A percentile compares a stretch with the other conserved stretches of the same genome.
These are phyloP conservation scores for Penicillium malachiteum DNA, from an alignment of 495 filamentous ascomycete species.

Conservation along the genomic window DNA sequence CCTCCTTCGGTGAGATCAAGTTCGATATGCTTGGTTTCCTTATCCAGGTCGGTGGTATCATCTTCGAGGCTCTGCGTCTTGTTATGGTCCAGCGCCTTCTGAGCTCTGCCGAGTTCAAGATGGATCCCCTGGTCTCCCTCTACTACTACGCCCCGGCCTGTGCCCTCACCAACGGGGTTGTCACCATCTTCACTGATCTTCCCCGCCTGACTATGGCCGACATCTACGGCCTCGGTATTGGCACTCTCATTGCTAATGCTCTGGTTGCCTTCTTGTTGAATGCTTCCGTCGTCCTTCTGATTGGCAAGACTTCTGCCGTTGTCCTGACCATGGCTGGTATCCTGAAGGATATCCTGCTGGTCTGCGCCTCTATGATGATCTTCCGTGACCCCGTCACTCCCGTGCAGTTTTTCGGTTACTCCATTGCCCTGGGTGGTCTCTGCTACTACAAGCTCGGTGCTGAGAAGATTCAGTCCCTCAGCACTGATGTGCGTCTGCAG, in stretches of 20 bases:
- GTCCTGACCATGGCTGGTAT: slow-evolving; percentile 94
- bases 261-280: slow-evolving; percentile 80
- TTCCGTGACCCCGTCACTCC: slow-evolving; percentile 75
- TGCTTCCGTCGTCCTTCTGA: slow-evolving; percentile 85
- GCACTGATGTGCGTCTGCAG: slow-evolving; percentile 54
- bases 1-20: slow-evolving; percentile 84
- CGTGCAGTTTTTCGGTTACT: slow-evolving; percentile 88
- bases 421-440: slow-evolving; percentile 81
- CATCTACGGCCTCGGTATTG: slow-evolving; percentile 67
- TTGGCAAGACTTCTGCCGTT: slow-evolving; percentile 91
- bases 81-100: slow-evolving; percentile 85
- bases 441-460: slow-evolving; percentile 91
- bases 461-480: slow-evolving; percentile 68
- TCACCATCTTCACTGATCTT: slow-evolving; percentile 71
- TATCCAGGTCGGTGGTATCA: slow-evolving; percentile 73
- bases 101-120: slow-evolving; percentile 86
- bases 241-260: slow-evolving; percentile 74
- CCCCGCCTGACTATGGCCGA: slow-evolving; percentile 66
- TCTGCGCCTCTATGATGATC: slow-evolving; percentile 80
- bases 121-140: slow-evolving; percentile 88
- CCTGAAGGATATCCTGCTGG: slow-evolving; percentile 92
- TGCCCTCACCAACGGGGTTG: slow-evolving; percentile 74
- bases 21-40: slow-evolving; percentile 81
- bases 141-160: slow-evolving; percentile 93
- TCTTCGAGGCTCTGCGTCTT: slow-evolving; percentile 83